Evolutionary conservation across 441 rosid genomes (phyloP).

Genomic region (Croton setiger): DNA sequence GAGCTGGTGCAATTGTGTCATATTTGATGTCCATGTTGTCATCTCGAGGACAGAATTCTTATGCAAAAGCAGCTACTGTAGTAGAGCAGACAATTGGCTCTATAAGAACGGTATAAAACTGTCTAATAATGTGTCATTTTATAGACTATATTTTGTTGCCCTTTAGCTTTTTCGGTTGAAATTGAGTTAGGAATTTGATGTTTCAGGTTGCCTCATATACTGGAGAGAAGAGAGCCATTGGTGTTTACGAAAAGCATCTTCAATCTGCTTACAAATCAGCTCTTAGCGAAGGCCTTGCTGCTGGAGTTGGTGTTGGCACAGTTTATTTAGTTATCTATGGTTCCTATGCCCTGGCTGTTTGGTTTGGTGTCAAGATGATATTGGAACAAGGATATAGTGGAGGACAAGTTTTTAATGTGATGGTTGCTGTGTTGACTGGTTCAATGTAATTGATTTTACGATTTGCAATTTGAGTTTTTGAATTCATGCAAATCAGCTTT

Average conservation of each 20-base stretch:
- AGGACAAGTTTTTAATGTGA: slow-evolving; percentile 67
- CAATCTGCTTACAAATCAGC: slow-evolving; percentile 57
- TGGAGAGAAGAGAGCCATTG: slow-evolving; percentile 67
- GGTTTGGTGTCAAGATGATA: slow-evolving; percentile 79
- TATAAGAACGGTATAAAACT: slow-evolving; percentile 67
- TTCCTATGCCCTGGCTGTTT: slow-evolving; percentile 63
- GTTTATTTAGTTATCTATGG: slow-evolving; percentile 40
- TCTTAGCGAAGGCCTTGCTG: slow-evolving; percentile 56
- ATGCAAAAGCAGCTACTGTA: slow-evolving; percentile 59
- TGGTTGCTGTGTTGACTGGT: slow-evolving; percentile 69
- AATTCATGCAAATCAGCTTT: not conserved
- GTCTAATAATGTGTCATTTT: slow-evolving; percentile 26
- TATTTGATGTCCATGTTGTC: slow-evolving; percentile 49
- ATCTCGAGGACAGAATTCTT: slow-evolving; percentile 68
- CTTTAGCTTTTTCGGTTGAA: not conserved
- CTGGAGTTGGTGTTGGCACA: slow-evolving; percentile 65
- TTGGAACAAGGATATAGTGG: slow-evolving; percentile 63
- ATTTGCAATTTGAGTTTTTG: not conserved
- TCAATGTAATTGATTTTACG: slow-evolving; percentile 46
- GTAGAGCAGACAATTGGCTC: slow-evolving; percentile 87
- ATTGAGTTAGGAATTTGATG: not conserved
- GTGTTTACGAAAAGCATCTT: slow-evolving; percentile 52
- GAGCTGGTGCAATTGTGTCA: slow-evolving; percentile 59
- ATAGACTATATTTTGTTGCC: slow-evolving; percentile 2
- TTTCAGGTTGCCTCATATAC: slow-evolving; percentile 83